phyloP scores from a whole-genome alignment of 495 filamentous ascomycete genomes.

The Xylaria scruposa region DNA sequence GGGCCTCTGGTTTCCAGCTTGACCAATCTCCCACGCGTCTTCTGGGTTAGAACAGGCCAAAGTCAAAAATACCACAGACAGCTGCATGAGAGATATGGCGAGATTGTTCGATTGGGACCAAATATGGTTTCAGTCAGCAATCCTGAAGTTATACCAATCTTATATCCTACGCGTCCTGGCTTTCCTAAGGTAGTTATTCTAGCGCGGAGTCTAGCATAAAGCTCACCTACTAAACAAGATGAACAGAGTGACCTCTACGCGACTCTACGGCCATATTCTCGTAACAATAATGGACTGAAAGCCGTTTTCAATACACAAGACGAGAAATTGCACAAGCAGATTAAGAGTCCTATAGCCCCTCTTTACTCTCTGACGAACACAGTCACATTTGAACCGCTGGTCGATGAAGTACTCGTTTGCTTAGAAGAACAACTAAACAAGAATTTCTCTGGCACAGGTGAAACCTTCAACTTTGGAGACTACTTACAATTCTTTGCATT shows the following conservation, averaged over 20 bases:
- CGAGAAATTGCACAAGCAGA: constrained; percentile 46
- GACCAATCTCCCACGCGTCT: constrained; percentile 43
- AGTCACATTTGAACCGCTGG: constrained; percentile 30
- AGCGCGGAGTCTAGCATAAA: not conserved
- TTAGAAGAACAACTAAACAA: constrained; percentile 45
- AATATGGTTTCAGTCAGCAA: constrained; percentile 53
- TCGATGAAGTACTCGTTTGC: constrained; percentile 22
- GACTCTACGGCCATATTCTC: constrained; percentile 32
- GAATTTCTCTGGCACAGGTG: constrained; percentile 38
- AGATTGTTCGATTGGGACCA: constrained; percentile 57
- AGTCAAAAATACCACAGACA: constrained; percentile 38
- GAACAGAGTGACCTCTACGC: constrained; percentile 44
- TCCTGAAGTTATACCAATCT: constrained; percentile 34
- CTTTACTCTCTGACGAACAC: constrained; percentile 51
- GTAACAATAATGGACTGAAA: constrained; percentile 37
- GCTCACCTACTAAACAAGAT: not conserved
- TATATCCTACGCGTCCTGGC: constrained; percentile 42
- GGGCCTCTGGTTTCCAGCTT: constrained; percentile 51
- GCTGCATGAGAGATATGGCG: constrained; percentile 54
- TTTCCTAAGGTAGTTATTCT: constrained; percentile 36
- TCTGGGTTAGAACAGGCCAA: constrained; percentile 38
- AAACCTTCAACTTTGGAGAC: constrained; percentile 42
- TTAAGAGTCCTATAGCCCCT: constrained; percentile 49
- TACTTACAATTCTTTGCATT: constrained; percentile 60
- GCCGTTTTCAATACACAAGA: constrained; percentile 50